These are phyloP conservation scores for Protomyces gravidus DNA, from an alignment of 1,139 yeast genomes.

Conservation along the genomic window DNA sequence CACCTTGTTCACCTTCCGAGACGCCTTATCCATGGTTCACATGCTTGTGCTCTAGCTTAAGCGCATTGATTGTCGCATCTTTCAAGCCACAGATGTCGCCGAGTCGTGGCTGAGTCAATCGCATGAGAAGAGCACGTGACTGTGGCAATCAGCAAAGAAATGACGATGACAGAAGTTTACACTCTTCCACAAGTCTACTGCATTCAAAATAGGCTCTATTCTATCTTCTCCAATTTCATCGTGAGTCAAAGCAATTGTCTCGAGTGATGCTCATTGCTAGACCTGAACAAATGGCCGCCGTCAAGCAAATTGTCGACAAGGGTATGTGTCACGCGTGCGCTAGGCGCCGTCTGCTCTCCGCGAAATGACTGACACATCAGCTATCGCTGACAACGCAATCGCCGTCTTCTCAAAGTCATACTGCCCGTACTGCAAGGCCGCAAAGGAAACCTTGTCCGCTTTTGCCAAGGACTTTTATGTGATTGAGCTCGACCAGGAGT, in stretches of 20 bases:
- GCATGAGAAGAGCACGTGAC: too few species aligned
- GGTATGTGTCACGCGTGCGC: too few species aligned
- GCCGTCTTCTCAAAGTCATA: constrained; percentile 80
- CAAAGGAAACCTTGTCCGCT: constrained; percentile 56
- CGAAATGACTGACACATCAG: background rate
- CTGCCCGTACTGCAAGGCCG: constrained; percentile 61
- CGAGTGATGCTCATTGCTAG: too few species aligned
- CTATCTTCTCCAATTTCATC: background rate
- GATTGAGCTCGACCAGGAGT: constrained; percentile 57
- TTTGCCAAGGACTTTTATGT: constrained; percentile 55
- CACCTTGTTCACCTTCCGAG: background rate
- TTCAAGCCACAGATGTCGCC: too few species aligned
- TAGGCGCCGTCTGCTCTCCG: too few species aligned
- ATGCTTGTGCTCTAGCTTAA: background rate
- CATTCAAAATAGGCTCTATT: background rate
- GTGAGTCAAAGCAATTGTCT: too few species aligned
- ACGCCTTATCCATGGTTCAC: background rate
- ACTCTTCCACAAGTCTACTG: too few species aligned
- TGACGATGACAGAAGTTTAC: too few species aligned
- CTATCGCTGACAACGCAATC: constrained; percentile 37
- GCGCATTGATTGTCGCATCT: too few species aligned
- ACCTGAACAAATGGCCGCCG: constrained; percentile 29
- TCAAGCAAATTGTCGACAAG: constrained; percentile 28
- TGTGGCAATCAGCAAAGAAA: too few species aligned
- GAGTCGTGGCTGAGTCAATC: too few species aligned